Conservation (phyloP, 2,329 filamentous ascomycete species). For the Fusarium nematophilum region DNA sequence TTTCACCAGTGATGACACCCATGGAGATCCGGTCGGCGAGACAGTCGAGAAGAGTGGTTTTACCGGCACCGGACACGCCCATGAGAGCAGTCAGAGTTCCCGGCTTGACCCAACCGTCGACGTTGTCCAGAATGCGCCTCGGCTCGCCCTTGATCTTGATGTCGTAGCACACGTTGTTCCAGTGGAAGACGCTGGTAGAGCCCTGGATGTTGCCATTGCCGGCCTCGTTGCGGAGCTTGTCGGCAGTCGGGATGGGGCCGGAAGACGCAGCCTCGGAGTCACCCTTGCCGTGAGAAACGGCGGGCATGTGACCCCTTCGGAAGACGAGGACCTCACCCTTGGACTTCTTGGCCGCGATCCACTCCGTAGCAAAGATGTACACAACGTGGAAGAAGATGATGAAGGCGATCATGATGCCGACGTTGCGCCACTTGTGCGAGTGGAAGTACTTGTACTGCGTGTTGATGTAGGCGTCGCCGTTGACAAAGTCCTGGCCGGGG, state of each 20-base stretch:
- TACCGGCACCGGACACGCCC: conserved; percentile 63
- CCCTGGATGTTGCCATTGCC: conserved; percentile 38
- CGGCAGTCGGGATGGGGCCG: conserved; percentile 31
- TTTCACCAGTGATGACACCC: conserved; percentile 76
- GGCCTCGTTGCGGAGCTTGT: conserved; percentile 28
- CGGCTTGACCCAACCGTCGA: conserved; percentile 81
- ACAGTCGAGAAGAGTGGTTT: conserved; percentile 73
- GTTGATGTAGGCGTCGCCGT: conserved; percentile 60
- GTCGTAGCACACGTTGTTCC: conserved; percentile 79
- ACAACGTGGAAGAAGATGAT: conserved; percentile 58
- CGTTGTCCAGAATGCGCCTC: conserved; percentile 74
- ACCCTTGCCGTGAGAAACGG: conserved; percentile 21
- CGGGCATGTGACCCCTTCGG: conserved; percentile 54
- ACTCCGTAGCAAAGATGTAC: conserved; percentile 64
- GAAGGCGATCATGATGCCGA: conserved; percentile 67
- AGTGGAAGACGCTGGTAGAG: conserved; percentile 68
- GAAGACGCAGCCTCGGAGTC: conserved; percentile 38
- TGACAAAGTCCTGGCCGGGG: conserved; percentile 56
- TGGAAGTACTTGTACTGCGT: conserved; percentile 60
- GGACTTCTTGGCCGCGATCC: conserved; percentile 60
- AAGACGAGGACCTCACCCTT: conserved; percentile 73
- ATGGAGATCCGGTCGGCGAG: conserved; percentile 78
- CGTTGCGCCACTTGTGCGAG: conserved; percentile 65
- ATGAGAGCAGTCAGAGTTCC: conserved; percentile 80
- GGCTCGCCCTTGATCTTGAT: conserved; percentile 75